Conservation (phyloP, 495 filamentous ascomycete genomes). For the Aspergillus panamensis region DNA sequence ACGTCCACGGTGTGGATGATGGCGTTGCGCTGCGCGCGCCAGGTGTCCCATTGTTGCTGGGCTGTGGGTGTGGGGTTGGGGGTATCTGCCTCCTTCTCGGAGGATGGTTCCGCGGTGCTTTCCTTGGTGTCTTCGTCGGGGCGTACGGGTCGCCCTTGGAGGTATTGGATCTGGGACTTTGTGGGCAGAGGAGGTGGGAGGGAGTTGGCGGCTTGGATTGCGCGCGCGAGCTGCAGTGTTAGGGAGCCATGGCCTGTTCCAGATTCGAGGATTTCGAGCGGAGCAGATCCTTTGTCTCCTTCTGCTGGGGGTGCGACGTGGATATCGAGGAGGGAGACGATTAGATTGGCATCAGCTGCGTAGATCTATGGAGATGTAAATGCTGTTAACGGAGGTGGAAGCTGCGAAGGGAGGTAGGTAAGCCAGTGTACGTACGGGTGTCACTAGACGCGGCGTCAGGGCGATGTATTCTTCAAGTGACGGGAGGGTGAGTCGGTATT, state of each 20-base stretch:
- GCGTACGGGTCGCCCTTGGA: conserved; percentile 27
- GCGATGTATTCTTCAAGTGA: conserved; percentile 69
- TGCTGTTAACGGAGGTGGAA: conserved; percentile 16
- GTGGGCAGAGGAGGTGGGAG: conserved; percentile 34
- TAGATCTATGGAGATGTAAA: conserved; percentile 57
- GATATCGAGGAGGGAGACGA: conserved; percentile 71
- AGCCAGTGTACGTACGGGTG: conserved; percentile 69
- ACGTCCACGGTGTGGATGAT: conserved; percentile 70
- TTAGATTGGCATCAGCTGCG: conserved; percentile 64
- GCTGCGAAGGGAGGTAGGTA: background rate
- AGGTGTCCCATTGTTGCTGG: conserved; percentile 40
- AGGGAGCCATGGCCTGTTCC: conserved; percentile 77
- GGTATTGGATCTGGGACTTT: conserved; percentile 36
- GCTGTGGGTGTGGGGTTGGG: conserved; percentile 9
- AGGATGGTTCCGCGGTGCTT: background rate
- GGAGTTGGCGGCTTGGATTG: conserved; percentile 69
- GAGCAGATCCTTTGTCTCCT: conserved; percentile 22
- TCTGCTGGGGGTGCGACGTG: conserved; percentile 48
- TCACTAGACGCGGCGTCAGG: conserved; percentile 61
- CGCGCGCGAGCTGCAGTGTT: conserved; percentile 69
- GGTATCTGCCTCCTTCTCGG: background rate
- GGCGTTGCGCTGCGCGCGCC: conserved; percentile 54
- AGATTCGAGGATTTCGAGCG: conserved; percentile 71
- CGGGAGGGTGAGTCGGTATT: conserved; percentile 57
- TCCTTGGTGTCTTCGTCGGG: conserved; percentile 19